Percentiles rank a stretch among this genome's conserved stretches.
Conservation (phyloP, 2,329 filamentous ascomycete genomes). For the Aspergillus fumigatiaffinis region DNA sequence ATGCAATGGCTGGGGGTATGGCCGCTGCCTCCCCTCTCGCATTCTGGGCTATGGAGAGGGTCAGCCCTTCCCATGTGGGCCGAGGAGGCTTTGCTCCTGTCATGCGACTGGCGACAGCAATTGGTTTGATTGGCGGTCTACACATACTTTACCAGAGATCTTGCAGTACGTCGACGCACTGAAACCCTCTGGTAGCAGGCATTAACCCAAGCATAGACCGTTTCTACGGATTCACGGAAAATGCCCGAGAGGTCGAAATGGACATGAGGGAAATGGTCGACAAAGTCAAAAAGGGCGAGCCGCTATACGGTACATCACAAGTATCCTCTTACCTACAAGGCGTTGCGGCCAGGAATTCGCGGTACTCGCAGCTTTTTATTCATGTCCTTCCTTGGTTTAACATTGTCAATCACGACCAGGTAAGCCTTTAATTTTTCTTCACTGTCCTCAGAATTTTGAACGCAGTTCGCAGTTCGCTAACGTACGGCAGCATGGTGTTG, state of each 20-base stretch:
- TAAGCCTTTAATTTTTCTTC: constrained; percentile 29
- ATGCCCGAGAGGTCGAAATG: constrained; percentile 85
- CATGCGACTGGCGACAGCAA: constrained; percentile 71
- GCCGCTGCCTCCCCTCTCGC: constrained; percentile 69
- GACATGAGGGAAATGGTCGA: constrained; percentile 98
- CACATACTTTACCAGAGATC: constrained; percentile 82
- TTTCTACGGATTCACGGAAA: constrained; percentile 94
- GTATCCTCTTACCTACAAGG: constrained; percentile 90
- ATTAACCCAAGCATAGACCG: constrained; percentile 58
- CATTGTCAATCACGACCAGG: constrained; percentile 87
- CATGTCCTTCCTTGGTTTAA: constrained; percentile 95
- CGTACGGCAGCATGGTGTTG: constrained; percentile 72
- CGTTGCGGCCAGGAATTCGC: constrained; percentile 84
- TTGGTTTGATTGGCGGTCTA: constrained; percentile 75
- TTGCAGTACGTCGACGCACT: constrained; percentile 59
- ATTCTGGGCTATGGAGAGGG: constrained; percentile 75
- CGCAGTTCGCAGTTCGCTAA: constrained; percentile 14
- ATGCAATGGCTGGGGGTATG: constrained; percentile 63
- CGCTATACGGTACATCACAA: constrained; percentile 77
- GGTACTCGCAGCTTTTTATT: constrained; percentile 80
- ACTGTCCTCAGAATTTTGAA: not conserved
- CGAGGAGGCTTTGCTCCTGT: constrained; percentile 76
- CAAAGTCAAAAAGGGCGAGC: constrained; percentile 87
- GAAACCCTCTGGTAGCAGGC: not conserved
- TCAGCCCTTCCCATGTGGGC: constrained; percentile 79